Base-by-base conservation (phyloP, 768 basidiomycete genomes). In the Termitomyces sp. region DNA sequence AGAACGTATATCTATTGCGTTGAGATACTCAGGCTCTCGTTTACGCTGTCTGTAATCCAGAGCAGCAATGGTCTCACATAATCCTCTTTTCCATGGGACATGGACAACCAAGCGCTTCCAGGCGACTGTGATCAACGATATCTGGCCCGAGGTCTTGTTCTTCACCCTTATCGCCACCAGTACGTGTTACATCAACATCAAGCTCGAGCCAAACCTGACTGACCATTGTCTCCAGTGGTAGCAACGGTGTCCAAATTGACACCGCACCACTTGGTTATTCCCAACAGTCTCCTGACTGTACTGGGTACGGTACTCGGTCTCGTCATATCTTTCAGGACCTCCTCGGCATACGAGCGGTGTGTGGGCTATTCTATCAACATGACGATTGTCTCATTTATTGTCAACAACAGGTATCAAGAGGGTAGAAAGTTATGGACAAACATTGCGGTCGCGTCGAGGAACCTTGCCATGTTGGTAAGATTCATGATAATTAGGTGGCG, bases 261-360 rank as follows among this genome's bases (percentile, higher is more conserved):
- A 0, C 55, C 57, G 5, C 74, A 74, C 46, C 70, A 79, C 48
- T 75, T 89, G n/a, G 72, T 72, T 0, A 74, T 88, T 54, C 77
- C 80, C 12, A 84, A 75, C 55, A 72, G 74, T 43, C 76, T 87
- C 60, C 73, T 91, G 56, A 86, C 87, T 4, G 88, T 89, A 7
- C 76, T 91, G 53, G 88, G 88, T 80, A 86, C 85, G 14, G 85
- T 89, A 27, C 81, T 88, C 68, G 86, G 80, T 81, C 73, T 86
- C 64, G 84, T 86, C 48, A 83, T 91, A 53, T 86, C 85, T 0
- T 91, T 89, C 73, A 76, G 88, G 60, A 89, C 86, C 7, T 86
- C 85, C 12, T 86, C 84, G 37, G 87, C 88, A 1, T 88, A 88
- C 66, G 84, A 87, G 54, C 75, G 86, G 79, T 85, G 63, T 59